Percentiles rank a stretch among this genome's conserved stretches.
Evolutionary conservation across 2,329 filamentous ascomycete genomes (phyloP).

Genomic region (Neobulgaria alba): DNA sequence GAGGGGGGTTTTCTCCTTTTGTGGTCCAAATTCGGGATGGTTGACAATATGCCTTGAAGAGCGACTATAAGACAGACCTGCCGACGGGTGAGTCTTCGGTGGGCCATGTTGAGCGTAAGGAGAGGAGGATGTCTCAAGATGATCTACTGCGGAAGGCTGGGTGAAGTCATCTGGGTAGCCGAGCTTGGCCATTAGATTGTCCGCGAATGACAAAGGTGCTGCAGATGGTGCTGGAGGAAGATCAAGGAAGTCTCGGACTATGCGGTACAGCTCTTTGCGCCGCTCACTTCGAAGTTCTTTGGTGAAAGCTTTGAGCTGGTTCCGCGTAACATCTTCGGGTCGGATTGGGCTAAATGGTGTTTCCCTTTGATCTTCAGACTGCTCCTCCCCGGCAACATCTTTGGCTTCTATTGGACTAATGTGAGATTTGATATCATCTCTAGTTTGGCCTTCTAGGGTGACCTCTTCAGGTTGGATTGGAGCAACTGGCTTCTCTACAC

Average conservation of each 20-base stretch:
- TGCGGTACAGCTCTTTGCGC: conserved; percentile 40
- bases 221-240: conserved; percentile 30
- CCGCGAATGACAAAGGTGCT: too few relatives aligned
- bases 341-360: conserved; percentile 25
- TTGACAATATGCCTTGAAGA: conserved; percentile 47
- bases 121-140: conserved; percentile 24
- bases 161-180: neutral
- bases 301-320: conserved; percentile 43
- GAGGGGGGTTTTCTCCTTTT: conserved; percentile 41
- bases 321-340: conserved; percentile 37
- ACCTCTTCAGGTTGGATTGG: conserved; percentile 24
- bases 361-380: conserved; percentile 30
- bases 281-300: conserved; percentile 42
- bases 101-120: conserved; percentile 40
- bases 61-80: conserved; percentile 52
- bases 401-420: too few relatives aligned
- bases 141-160: conserved; percentile 18
- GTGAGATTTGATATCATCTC: too few relatives aligned
- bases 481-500: conserved; percentile 29
- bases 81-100: conserved; percentile 56
- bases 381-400: conserved; percentile 28
- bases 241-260: conserved; percentile 54
- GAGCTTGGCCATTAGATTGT: neutral
- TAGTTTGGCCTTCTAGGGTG: too few relatives aligned
- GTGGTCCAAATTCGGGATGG: conserved; percentile 53